Evolutionary conservation across 345 rosid genomes (phyloP), one percentile per base, ranked within the genome.

Genomic region (Toxicodendron radicans): DNA sequence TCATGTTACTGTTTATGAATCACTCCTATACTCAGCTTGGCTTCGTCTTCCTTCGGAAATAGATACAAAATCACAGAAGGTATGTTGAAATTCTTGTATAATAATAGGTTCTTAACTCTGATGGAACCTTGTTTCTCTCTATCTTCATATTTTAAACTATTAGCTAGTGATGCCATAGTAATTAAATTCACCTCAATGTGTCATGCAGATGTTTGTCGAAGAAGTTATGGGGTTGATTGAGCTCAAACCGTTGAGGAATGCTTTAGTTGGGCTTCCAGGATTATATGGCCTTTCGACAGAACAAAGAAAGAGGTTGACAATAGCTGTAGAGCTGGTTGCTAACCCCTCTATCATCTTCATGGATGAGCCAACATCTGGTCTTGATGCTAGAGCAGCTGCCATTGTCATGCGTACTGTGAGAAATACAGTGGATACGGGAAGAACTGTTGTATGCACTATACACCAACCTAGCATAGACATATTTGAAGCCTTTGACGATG

Each of bases 381-480:
- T 87, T 63, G 90, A 87, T 77, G 90, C 87, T 58, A 83, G 90
- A 61, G 90, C 88, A 59, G 90, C 85, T 30, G 90, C 88, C 73
- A 87, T 84, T 68, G 88, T 87, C 13, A 83, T 87, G 88, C 83
- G 88, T 75, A 81, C 90, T 5, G 87, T 87, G 18, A 81, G 90
- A 54, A 83, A 87, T 73, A 87, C 88, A 0, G 88, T 87, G 12
- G 86, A 87, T 58, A 84, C 88, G 0, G 88, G 90, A 11, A 77
- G 90, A 76, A 87, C 90, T 9, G 90, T 87, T 68, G 88, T 87
- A 24, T 87, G 88, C 79, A 87, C 90, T 20, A 87, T 85, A 62
- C 90, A 87, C 64, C 90, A 83, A 78, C 90, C 90, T 51, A 85
- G 88, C 75, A 87, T 87, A 33, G 88, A 84, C 65, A 84, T 87